Base-by-base conservation (phyloP, 106 monocot genomes). In the Dendrobium officinale region DNA sequence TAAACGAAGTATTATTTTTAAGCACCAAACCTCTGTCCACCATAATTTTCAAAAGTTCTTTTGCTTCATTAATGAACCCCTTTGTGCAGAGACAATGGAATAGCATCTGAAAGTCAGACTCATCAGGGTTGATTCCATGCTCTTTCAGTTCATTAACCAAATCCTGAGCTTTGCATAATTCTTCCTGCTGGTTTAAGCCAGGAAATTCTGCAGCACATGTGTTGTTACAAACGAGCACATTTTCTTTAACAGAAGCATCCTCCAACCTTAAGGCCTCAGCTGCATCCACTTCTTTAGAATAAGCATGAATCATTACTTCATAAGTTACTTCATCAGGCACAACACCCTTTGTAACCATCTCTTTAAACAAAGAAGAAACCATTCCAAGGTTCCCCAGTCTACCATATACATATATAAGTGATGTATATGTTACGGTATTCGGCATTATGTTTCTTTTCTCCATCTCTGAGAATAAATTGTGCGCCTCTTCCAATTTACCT, bases 321-420 rank as follows among this genome's bases (percentile, higher is more conserved):
- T 82, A 84, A 58, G 91, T 87, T 55, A 89, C 67, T 54, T 89
- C 82, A 82, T 91, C 91, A 77, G 94, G 91, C 26, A 79, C 8
- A 78, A 90, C 74, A 20, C 82, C 82, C 44, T 90, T 86, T 22
- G 83, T 64, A 22, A 87, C 29, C 91, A 95, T 90, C 41, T 90
- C 94, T 73, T 87, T 80, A 81, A 87, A 95, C 45, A 95, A 79
- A 44, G 80, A 55, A 79, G 82, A 82, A 76, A 86, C 92, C 51
- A 86, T 81, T 24, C 4, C 73, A 51, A 75, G 74, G 79, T 88
- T 85, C 48, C 90, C 86, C 44, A 47, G 22, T 47, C 72, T 82
- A 61, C 81, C 83, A 78, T 90, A 84, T 1, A 83, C 93, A 84
- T 82, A 80, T 43, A 90, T 88, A 72, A 88, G 86, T 54, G 90